Base-by-base conservation (phyloP, 148 eudicot genomes). In the Talinum fruticosum region DNA sequence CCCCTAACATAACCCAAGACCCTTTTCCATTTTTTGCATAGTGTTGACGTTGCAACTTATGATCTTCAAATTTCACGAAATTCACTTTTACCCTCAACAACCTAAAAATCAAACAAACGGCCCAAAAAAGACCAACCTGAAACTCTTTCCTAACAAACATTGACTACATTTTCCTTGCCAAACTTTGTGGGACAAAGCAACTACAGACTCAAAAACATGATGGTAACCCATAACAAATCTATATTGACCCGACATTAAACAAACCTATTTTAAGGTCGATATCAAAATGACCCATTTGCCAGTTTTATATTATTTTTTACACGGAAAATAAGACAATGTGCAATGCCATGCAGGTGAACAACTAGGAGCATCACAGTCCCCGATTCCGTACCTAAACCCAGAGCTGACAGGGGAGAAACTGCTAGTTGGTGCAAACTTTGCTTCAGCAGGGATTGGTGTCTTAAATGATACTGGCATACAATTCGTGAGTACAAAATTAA, bases 391-490 rank as follows among this genome's bases (percentile, higher is more conserved):
- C 84, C 33, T 91, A 71, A 83, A 68, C 78, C 89, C 93, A 0
- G 77, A 67, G 76, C 85, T 92, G n/a, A 81, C 34, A 14, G 93
- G 93, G 41, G 37, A 83, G 35, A 83, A 84, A 53, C 89, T 92
- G 45, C 81, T 89, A 0, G 90, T 88, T 0, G 97, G 97, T 4
- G 97, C 97, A 26, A 92, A 87, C 78, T 92, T 92, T 59, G 93
- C 93, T 69, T 92, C 97, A 0, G 97, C 97, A 3, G 97, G 93
- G 32, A 82, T 92, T 24, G 97, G 93, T 8, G 83, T 92, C 67
- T 90, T 92, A 15, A 87, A 90, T 30, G 97, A 92, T 83, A 92
- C 97, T 28, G 97, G 97, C 3, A 4, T 84, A 66, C 97, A 92
- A 62, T 92, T 92, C 78, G 97, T 92, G 80, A 80, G 93, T 71